A percentile compares a stretch with the other conserved stretches of the same genome.
Evolutionary conservation across 306 rosid genomes (phyloP).

Genomic region (Rosa chinensis): DNA sequence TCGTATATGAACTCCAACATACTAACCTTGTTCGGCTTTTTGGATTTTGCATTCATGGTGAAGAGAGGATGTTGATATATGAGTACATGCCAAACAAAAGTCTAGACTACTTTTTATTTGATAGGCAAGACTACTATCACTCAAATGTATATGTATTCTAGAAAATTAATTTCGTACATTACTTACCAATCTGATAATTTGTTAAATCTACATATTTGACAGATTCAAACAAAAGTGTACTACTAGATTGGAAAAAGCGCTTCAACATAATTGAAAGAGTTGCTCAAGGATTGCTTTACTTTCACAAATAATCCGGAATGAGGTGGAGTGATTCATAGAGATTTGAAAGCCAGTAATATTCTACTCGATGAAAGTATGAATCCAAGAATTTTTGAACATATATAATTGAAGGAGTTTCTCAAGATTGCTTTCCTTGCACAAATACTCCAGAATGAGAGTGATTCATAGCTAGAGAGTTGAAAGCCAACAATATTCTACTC

Average conservation of each 20-base stretch:
- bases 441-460: not conserved
- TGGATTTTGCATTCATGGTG: constrained; percentile 11
- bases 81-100: constrained; percentile 19
- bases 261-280: constrained; percentile 10
- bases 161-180: not conserved
- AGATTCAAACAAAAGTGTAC: not conserved
- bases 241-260: not conserved
- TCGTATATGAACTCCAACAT: constrained; percentile 15
- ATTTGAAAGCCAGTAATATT: no score
- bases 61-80: constrained; percentile 17
- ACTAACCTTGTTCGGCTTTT: constrained; percentile 2
- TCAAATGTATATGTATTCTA: not conserved
- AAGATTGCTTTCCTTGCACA: no score
- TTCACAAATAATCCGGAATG: not conserved
- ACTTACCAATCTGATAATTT: not conserved
- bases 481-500: constrained; percentile 13
- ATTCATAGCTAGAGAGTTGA: constrained; percentile 6
- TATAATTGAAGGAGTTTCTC: no score
- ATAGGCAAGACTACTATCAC: not conserved
- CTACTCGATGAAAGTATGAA: no score
- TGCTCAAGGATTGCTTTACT: constrained; percentile 6
- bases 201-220: not conserved
- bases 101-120: constrained; percentile 9
- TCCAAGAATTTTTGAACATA: no score
- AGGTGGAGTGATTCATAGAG: no score